Evolutionary conservation across 208 protist genomes (phyloP).

Genomic region (Herpetomonas samuelpessoai): DNA sequence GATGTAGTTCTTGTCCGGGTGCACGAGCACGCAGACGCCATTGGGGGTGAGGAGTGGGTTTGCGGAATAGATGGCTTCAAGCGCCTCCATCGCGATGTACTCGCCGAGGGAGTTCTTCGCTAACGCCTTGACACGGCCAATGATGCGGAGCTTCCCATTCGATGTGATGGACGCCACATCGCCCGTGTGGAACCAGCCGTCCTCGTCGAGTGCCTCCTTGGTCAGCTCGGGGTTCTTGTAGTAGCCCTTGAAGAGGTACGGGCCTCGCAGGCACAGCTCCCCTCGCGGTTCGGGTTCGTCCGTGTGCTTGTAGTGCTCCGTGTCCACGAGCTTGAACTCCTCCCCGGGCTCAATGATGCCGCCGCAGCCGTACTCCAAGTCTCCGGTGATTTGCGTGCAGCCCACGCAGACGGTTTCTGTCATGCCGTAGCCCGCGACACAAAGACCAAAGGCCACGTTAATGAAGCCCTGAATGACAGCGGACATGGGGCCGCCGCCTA

Average conservation of each 20-base stretch:
- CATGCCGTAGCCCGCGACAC: slow-evolving; percentile 82
- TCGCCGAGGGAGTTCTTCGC: slow-evolving; percentile 87
- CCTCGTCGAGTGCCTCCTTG: slow-evolving; percentile 52
- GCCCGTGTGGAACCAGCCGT: slow-evolving; percentile 90
- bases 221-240: slow-evolving; percentile 82
- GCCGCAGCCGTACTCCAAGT: slow-evolving; percentile 39
- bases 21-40: slow-evolving; percentile 46
- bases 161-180: slow-evolving; percentile 65
- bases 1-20: slow-evolving; percentile 37
- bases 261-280: slow-evolving; percentile 81
- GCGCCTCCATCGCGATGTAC: slow-evolving; percentile 84
- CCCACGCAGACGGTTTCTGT: slow-evolving; percentile 82
- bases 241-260: slow-evolving; percentile 85
- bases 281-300: slow-evolving; percentile 68
- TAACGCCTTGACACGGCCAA: slow-evolving; percentile 88
- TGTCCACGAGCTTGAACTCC: slow-evolving; percentile 91
- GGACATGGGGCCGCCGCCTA: slow-evolving; percentile 73
- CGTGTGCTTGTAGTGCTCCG: slow-evolving; percentile 74
- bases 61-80: slow-evolving; percentile 67
- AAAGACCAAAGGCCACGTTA: slow-evolving; percentile 63
- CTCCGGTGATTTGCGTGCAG: slow-evolving; percentile 42
- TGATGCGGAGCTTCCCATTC: slow-evolving; percentile 40
- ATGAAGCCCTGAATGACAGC: slow-evolving; percentile 80
- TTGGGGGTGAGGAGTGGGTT: slow-evolving; percentile 46
- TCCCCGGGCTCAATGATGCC: slow-evolving; percentile 47